Percentiles rank a stretch among this genome's conserved stretches.
Conservation (phyloP, 2,329 filamentous ascomycete genomes). For the Monilinia laxa region DNA sequence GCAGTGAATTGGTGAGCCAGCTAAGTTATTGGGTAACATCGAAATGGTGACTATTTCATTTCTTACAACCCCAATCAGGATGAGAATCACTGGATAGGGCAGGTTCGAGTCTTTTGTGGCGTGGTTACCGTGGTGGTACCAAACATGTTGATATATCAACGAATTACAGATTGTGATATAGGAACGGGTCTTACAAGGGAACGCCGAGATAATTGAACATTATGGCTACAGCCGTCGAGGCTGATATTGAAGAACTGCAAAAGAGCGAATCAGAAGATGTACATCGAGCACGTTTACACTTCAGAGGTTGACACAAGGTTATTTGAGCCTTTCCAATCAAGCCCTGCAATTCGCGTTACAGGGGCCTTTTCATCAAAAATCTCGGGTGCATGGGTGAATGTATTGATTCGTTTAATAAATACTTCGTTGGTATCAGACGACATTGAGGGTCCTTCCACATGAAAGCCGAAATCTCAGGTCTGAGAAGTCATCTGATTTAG, state of each 20-base stretch:
- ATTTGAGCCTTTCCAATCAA: background rate
- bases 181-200: background rate
- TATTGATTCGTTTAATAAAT: conserved; percentile 20
- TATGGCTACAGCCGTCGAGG: background rate
- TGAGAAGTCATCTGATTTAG: background rate
- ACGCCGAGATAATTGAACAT: background rate
- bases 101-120: background rate
- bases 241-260: conserved; percentile 5
- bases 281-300: conserved; percentile 7
- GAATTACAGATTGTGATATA: conserved; percentile 2
- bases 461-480: background rate
- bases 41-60: background rate
- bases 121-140: background rate
- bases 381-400: background rate
- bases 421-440: background rate
- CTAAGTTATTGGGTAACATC: conserved; percentile 7
- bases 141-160: conserved; percentile 10
- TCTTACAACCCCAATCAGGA: background rate
- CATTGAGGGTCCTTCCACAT: background rate
- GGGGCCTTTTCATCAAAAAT: background rate
- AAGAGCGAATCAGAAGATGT: conserved; percentile 3
- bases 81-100: background rate
- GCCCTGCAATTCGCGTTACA: background rate
- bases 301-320: conserved; percentile 12
- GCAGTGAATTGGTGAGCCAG: conserved; percentile 6